These are phyloP conservation scores for Pogostemon cablin DNA, from an alignment of 257 asterid genomes.

Conservation along the genomic window DNA sequence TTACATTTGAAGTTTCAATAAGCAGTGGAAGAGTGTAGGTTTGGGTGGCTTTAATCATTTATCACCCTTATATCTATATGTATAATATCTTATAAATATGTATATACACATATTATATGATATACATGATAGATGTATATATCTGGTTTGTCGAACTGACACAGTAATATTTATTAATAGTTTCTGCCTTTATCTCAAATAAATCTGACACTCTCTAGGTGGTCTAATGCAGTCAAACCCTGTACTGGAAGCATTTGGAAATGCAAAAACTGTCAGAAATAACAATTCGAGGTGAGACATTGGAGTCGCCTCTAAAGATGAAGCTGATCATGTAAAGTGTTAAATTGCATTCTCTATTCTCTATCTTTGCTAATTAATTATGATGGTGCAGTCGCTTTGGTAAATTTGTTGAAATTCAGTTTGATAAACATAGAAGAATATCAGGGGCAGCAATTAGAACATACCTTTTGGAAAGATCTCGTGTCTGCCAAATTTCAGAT, in stretches of 20 bases:
- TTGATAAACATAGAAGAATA: conserved; percentile 88
- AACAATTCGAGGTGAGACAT: conserved; percentile 87
- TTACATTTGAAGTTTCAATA: neutral
- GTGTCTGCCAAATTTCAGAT: conserved; percentile 97
- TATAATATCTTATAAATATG: neutral
- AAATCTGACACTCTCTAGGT: conserved; percentile 28
- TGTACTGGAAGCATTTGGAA: conserved; percentile 98
- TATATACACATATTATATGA: neutral
- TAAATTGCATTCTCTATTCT: conserved; percentile 4
- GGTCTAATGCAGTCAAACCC: conserved; percentile 89
- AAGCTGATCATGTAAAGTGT: conserved; percentile 6
- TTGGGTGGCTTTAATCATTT: conserved; percentile 1
- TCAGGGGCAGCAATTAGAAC: conserved; percentile 99
- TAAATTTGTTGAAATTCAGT: conserved; percentile 95
- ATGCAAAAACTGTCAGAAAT: conserved; percentile 98
- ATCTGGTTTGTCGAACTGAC: conserved; percentile 5
- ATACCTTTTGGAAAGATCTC: conserved; percentile 96
- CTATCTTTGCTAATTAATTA: conserved; percentile 25
- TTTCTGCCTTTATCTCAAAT: conserved; percentile 18
- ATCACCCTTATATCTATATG: neutral
- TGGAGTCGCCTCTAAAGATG: conserved; percentile 18
- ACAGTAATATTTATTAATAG: conserved; percentile 10
- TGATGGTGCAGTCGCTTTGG: conserved; percentile 88
- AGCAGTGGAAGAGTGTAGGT: neutral
- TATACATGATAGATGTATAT: too few relatives aligned